Evolutionary conservation across 208 protist species (phyloP).

Genomic region (Endotrypanum monterogeii): DNA sequence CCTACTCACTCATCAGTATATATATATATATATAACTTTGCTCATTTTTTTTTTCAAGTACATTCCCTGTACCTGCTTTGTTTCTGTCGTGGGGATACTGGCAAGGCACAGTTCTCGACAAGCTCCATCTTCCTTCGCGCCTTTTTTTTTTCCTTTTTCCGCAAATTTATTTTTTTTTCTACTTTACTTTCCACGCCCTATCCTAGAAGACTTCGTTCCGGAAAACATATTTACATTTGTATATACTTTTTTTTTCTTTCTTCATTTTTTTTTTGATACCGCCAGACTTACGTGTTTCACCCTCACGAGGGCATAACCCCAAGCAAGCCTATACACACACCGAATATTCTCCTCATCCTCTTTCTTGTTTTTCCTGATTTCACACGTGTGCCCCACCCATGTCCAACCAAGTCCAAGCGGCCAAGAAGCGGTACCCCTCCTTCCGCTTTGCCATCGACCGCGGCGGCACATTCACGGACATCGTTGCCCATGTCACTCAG

Average conservation of each 20-base stretch:
- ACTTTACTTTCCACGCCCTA: not conserved
- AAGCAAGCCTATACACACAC: not conserved
- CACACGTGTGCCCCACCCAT: not conserved
- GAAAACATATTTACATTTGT: too few species aligned
- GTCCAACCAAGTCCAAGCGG: not conserved
- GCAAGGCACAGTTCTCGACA: too few species aligned
- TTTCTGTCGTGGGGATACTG: too few species aligned
- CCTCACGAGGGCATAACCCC: not conserved
- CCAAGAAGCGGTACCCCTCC: conserved; percentile 30
- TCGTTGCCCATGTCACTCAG: conserved; percentile 81
- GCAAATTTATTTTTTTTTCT: not conserved
- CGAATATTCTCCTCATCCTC: not conserved
- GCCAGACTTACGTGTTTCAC: too few species aligned
- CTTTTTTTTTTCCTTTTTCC: not conserved
- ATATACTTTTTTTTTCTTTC: too few species aligned
- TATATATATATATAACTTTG: not conserved
- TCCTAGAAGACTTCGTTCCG: too few species aligned
- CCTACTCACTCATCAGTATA: not conserved
- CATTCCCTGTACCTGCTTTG: too few species aligned
- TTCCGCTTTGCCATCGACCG: conserved; percentile 92
- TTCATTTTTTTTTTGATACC: too few species aligned
- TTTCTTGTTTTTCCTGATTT: not conserved
- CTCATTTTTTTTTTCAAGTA: not conserved
- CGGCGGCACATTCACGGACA: conserved; percentile 96
- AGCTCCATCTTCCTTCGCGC: not conserved